phyloP scores from a whole-genome alignment of 805 yeast species.

The Cyberlindnera nakhonratchasimensis region DNA sequence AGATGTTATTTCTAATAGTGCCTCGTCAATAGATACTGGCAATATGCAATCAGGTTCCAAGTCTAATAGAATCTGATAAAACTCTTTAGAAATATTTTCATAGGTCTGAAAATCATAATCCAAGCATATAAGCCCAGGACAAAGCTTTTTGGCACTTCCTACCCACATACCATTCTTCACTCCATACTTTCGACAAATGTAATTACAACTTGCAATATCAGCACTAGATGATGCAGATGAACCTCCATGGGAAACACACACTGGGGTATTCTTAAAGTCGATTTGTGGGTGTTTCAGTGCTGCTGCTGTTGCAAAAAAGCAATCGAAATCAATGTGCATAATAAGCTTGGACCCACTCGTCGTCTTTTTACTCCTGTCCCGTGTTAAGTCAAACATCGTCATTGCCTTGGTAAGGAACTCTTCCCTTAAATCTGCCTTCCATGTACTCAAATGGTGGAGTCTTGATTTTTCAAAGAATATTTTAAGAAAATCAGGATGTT shows the following conservation, averaged over 20 bases:
- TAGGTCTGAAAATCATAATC: conserved; percentile 75
- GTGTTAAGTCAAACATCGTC: conserved; percentile 20
- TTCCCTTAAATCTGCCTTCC: conserved; percentile 74
- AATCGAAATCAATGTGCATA: conserved; percentile 88
- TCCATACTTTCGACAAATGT: conserved; percentile 76
- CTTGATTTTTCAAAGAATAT: conserved; percentile 78
- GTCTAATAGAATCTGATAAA: conserved; percentile 57
- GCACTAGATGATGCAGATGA: conserved; percentile 42
- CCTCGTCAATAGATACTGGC: conserved; percentile 93
- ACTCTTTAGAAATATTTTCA: conserved; percentile 56
- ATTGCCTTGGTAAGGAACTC: conserved; percentile 51
- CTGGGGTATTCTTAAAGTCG: conserved; percentile 45
- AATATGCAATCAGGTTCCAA: conserved; percentile 37
- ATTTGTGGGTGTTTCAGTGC: conserved; percentile 53
- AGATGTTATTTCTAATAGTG: conserved; percentile 62
- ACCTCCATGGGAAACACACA: conserved; percentile 58
- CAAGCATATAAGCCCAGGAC: conserved; percentile 63
- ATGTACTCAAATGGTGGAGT: conserved; percentile 80
- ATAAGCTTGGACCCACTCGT: conserved; percentile 33
- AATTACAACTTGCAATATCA: conserved; percentile 91
- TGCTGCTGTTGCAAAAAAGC: conserved; percentile 89
- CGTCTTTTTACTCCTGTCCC: conserved; percentile 8
- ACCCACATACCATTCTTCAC: conserved; percentile 92
- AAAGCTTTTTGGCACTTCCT: conserved; percentile 53
- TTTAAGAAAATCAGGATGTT: conserved; percentile 70